phyloP scores from a whole-genome alignment of 2,329 filamentous ascomycete genomes.

The Pseudohalonectria lignicola region DNA sequence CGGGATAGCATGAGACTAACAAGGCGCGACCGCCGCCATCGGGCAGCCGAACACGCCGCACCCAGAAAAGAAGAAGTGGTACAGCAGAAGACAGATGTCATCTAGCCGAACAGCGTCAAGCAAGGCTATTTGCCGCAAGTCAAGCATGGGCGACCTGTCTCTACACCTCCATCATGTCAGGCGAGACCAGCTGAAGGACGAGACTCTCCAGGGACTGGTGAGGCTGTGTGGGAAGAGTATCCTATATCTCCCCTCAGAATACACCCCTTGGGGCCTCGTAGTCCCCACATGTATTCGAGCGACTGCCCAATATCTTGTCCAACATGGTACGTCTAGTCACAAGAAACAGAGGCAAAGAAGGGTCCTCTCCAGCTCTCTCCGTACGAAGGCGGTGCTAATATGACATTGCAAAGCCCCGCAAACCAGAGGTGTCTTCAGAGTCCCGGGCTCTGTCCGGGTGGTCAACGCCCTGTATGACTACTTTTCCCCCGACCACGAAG shows the following conservation, averaged over 20 bases:
- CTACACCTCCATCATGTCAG: slow-evolving; percentile 29
- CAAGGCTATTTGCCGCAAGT: slow-evolving; percentile 27
- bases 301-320: slow-evolving; percentile 51
- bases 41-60: too few relatives aligned
- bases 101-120: slow-evolving; percentile 10
- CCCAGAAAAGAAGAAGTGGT: slow-evolving; percentile 2
- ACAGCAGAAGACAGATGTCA: not conserved
- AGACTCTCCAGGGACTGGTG: slow-evolving; percentile 47
- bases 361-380: too few relatives aligned
- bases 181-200: slow-evolving; percentile 34
- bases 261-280: slow-evolving; percentile 43
- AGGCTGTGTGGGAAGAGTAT: slow-evolving; percentile 52
- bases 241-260: slow-evolving; percentile 48
- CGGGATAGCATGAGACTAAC: too few relatives aligned
- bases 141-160: slow-evolving; percentile 46
- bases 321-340: slow-evolving; percentile 37
- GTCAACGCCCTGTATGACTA: slow-evolving; percentile 53
- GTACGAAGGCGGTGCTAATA: too few relatives aligned
- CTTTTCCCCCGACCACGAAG: slow-evolving; percentile 36
- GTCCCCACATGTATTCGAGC: slow-evolving; percentile 57
- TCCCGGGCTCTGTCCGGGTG: slow-evolving; percentile 45
- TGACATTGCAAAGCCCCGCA: slow-evolving; percentile 17
- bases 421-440: slow-evolving; percentile 50
- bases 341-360: too few relatives aligned
- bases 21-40: too few relatives aligned